Evolutionary conservation across 2,329 filamentous ascomycete species (phyloP).

Genomic region (Xylariaceae sp.): DNA sequence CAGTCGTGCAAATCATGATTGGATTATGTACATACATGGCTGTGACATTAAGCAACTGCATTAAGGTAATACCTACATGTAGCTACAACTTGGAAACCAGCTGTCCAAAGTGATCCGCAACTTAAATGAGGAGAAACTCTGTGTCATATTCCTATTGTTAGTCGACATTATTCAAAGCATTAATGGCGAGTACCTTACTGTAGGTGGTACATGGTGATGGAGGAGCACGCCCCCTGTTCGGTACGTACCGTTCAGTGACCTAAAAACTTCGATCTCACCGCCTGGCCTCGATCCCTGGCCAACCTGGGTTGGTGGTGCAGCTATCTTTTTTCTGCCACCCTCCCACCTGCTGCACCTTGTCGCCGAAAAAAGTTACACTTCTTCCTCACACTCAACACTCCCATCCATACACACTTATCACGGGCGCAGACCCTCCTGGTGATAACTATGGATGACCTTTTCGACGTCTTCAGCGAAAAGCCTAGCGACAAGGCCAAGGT

Average conservation of each 20-base stretch:
- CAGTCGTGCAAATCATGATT: no score
- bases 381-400: not conserved
- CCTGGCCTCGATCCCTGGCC: conserved; percentile 15
- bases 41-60: no score
- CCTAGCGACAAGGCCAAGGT: conserved; percentile 45
- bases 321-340: conserved; percentile 27
- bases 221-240: not conserved
- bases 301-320: conserved; percentile 7
- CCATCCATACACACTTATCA: not conserved
- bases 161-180: no score
- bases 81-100: no score
- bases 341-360: conserved; percentile 8
- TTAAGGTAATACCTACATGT: no score
- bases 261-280: conserved; percentile 20
- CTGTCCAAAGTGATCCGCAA: no score
- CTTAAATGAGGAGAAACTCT: no score
- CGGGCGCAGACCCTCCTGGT: conserved; percentile 9
- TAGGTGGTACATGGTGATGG: no score
- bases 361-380: conserved; percentile 14
- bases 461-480: conserved; percentile 76
- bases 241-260: not conserved
- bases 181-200: no score
- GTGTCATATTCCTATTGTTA: no score
- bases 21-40: no score
- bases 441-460: conserved; percentile 69